phyloP scores from a whole-genome alignment of 106 monocot species.

The Platanthera guangdongensis region DNA sequence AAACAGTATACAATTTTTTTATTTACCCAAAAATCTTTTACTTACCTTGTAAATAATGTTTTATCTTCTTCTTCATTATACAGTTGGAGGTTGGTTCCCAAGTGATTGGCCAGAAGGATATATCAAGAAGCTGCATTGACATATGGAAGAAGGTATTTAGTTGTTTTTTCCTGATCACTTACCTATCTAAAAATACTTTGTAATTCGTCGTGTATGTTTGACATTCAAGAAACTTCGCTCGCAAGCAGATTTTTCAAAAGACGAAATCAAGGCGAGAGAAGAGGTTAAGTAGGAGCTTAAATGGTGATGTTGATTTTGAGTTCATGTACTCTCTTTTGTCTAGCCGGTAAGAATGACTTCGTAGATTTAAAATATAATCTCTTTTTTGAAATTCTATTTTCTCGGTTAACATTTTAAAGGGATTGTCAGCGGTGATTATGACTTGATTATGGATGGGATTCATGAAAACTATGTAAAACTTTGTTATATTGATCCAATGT shows the following conservation, averaged over 20 bases:
- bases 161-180: background rate
- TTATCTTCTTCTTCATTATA: conserved; percentile 13
- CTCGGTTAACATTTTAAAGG: conserved; percentile 2
- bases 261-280: conserved; percentile 49
- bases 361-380: background rate
- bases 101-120: conserved; percentile 90
- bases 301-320: conserved; percentile 36
- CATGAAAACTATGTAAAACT: conserved; percentile 81
- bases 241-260: conserved; percentile 75
- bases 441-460: conserved; percentile 96
- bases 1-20: conserved; percentile 1
- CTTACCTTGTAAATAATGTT: background rate
- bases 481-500: conserved; percentile 84
- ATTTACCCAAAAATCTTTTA: background rate
- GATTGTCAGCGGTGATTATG: conserved; percentile 84
- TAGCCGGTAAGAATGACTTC: conserved; percentile 40
- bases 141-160: conserved; percentile 83
- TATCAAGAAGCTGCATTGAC: conserved; percentile 80
- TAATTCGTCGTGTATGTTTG: background rate
- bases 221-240: conserved; percentile 10
- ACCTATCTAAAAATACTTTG: background rate
- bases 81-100: conserved; percentile 83
- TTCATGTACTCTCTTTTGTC: conserved; percentile 67
- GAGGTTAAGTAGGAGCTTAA: conserved; percentile 24
- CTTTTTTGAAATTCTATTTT: conserved; percentile 1